phyloP scores from a whole-genome alignment of 805 yeast genomes.

The Suhomyces vadensis region DNA sequence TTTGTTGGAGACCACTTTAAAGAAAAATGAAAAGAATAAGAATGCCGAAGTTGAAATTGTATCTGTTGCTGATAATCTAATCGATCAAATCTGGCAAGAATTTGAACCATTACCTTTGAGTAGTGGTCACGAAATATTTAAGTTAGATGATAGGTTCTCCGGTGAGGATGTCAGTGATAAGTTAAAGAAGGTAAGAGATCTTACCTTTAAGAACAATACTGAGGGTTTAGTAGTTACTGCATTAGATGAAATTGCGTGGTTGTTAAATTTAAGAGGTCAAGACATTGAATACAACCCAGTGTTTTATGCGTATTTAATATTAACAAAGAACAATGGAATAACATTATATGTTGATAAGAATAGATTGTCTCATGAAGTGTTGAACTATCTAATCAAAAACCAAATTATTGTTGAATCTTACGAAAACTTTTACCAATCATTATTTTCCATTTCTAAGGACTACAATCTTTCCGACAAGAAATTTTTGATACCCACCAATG shows the following conservation, averaged over 20 bases:
- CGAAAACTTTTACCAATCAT: slow-evolving; percentile 46
- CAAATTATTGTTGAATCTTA: slow-evolving; percentile 41
- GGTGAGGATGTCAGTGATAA: slow-evolving; percentile 69
- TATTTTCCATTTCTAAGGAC: slow-evolving; percentile 40
- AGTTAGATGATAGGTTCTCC: slow-evolving; percentile 53
- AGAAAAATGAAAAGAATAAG: slow-evolving; percentile 16
- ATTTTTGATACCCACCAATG: slow-evolving; percentile 31
- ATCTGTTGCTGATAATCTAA: slow-evolving; percentile 58
- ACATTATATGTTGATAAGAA: slow-evolving; percentile 45
- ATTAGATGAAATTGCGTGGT: slow-evolving; percentile 56
- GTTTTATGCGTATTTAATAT: slow-evolving; percentile 45
- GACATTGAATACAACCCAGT: slow-evolving; percentile 59
- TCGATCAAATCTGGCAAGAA: slow-evolving; percentile 72
- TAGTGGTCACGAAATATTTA: slow-evolving; percentile 48
- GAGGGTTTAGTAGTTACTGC: slow-evolving; percentile 46
- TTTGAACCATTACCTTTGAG: slow-evolving; percentile 62
- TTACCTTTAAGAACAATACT: slow-evolving; percentile 19
- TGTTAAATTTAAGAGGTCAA: slow-evolving; percentile 52
- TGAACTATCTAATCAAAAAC: slow-evolving; percentile 24
- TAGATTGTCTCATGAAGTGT: slow-evolving; percentile 37
- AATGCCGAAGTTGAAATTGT: slow-evolving; percentile 43
- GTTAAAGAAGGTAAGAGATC: slow-evolving; percentile 42
- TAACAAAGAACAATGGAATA: slow-evolving; percentile 30
- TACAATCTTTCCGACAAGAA: slow-evolving; percentile 30
- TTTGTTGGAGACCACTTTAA: slow-evolving; percentile 29